Conservation (phyloP, 1,284 basidiomycete species). For the Ceratobasidium sp. region DNA sequence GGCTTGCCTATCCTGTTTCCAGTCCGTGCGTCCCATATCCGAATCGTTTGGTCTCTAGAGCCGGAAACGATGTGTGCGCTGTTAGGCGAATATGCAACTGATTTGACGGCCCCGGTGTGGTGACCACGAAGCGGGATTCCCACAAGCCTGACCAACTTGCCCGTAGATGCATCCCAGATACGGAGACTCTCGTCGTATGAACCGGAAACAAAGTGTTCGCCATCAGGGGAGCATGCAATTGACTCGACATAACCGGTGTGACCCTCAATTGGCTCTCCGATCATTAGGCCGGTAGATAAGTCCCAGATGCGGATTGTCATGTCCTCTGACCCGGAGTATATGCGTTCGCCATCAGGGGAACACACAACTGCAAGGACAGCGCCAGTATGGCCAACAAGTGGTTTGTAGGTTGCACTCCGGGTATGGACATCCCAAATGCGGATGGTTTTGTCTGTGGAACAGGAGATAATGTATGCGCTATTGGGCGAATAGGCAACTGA, state of each 20-base stretch:
- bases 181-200: not conserved
- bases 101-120: no score
- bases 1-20: not conserved
- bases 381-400: not conserved
- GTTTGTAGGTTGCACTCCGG: not conserved
- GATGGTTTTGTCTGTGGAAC: not conserved
- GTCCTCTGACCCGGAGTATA: not conserved
- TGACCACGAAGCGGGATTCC: no score
- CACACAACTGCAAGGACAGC: not conserved
- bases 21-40: not conserved
- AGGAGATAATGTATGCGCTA: not conserved
- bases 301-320: not conserved
- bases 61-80: no score
- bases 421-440: not conserved
- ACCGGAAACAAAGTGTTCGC: not conserved
- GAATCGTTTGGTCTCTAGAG: not conserved
- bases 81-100: no score
- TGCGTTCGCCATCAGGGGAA: conserved; percentile 1
- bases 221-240: not conserved
- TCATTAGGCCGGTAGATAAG: not conserved
- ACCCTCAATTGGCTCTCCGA: not conserved
- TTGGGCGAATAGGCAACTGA: not conserved
- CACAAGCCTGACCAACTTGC: no score
- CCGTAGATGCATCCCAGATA: not conserved
- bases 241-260: not conserved